These are phyloP conservation scores for Metschnikowia chrysomelidarum DNA, from an alignment of 805 yeast genomes.

Conservation along the genomic window DNA sequence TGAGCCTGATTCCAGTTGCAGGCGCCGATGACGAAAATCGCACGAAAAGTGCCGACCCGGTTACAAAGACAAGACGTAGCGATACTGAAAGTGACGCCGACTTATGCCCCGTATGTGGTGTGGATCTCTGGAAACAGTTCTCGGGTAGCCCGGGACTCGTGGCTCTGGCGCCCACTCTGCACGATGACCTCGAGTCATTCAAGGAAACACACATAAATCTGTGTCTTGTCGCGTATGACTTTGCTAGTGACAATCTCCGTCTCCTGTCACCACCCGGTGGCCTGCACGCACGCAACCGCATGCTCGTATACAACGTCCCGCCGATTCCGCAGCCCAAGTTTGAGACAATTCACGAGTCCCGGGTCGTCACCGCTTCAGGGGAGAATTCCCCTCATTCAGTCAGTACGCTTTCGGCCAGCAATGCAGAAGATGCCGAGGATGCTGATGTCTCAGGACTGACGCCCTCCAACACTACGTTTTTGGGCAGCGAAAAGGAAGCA, in stretches of 20 bases:
- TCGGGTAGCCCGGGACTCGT: slow-evolving; percentile 16
- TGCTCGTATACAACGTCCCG: slow-evolving; percentile 73
- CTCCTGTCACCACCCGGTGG: slow-evolving; percentile 26
- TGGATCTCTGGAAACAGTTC: slow-evolving; percentile 27
- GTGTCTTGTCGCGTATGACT: slow-evolving; percentile 70
- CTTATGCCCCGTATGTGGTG: slow-evolving; percentile 44
- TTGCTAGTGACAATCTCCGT: slow-evolving; percentile 57
- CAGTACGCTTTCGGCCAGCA: neutral
- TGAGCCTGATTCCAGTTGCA: neutral
- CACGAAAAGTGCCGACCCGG: neutral
- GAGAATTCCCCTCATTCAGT: slow-evolving; percentile 16
- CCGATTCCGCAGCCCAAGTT: slow-evolving; percentile 44
- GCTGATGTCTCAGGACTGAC: slow-evolving; percentile 14
- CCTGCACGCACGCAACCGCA: slow-evolving; percentile 56
- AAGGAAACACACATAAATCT: slow-evolving; percentile 66
- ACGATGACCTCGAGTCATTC: slow-evolving; percentile 33
- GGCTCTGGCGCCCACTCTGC: slow-evolving; percentile 9
- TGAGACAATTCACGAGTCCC: slow-evolving; percentile 28
- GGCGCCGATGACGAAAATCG: neutral
- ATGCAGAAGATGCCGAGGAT: neutral
- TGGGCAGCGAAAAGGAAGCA: slow-evolving; percentile 20
- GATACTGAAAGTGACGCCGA: slow-evolving; percentile 25
- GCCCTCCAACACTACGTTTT: slow-evolving; percentile 10
- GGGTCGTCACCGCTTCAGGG: no score
- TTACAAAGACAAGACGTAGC: slow-evolving; percentile 14